These are phyloP conservation scores for Metarhizium robertsii DNA, from an alignment of 2,329 filamentous ascomycete genomes.

Conservation along the genomic window DNA sequence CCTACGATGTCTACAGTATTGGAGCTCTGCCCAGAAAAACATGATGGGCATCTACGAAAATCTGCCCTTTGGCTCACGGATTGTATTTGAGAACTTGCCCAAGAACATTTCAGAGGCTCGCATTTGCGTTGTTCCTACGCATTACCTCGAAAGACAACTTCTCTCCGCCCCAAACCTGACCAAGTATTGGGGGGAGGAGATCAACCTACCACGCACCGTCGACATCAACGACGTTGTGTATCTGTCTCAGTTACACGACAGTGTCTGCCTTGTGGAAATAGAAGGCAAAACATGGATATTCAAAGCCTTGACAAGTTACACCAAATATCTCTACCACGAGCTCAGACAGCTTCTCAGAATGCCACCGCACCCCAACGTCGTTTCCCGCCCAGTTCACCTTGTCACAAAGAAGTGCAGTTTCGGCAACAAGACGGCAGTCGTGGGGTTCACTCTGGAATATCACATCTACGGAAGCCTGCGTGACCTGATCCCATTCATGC, in stretches of 20 bases:
- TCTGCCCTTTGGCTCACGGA: slow-evolving; percentile 47
- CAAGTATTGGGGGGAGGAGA: slow-evolving; percentile 31
- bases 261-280: slow-evolving; percentile 44
- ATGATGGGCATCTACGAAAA: slow-evolving; percentile 28
- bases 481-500: slow-evolving; percentile 42
- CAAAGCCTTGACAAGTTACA: slow-evolving; percentile 47
- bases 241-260: slow-evolving; percentile 47
- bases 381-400: slow-evolving; percentile 41
- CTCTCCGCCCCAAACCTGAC: slow-evolving; percentile 33
- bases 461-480: slow-evolving; percentile 45
- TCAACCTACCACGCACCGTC: slow-evolving; percentile 34
- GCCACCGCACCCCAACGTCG: slow-evolving; percentile 41
- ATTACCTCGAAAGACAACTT: slow-evolving; percentile 44
- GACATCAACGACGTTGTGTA: slow-evolving; percentile 42
- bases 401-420: slow-evolving; percentile 47
- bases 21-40: slow-evolving; percentile 29
- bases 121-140: slow-evolving; percentile 38
- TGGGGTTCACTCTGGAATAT: slow-evolving; percentile 48
- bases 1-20: slow-evolving; percentile 42
- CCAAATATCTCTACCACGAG: slow-evolving; percentile 54
- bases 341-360: slow-evolving; percentile 44
- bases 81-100: slow-evolving; percentile 43
- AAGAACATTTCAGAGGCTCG: slow-evolving; percentile 34
- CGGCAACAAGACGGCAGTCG: slow-evolving; percentile 43
- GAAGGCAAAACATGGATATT: slow-evolving; percentile 37